Percentiles rank a stretch among this genome's conserved stretches.
phyloP scores from a whole-genome alignment of 2,329 filamentous ascomycete genomes.

The Phaeosphaeriaceae sp. region DNA sequence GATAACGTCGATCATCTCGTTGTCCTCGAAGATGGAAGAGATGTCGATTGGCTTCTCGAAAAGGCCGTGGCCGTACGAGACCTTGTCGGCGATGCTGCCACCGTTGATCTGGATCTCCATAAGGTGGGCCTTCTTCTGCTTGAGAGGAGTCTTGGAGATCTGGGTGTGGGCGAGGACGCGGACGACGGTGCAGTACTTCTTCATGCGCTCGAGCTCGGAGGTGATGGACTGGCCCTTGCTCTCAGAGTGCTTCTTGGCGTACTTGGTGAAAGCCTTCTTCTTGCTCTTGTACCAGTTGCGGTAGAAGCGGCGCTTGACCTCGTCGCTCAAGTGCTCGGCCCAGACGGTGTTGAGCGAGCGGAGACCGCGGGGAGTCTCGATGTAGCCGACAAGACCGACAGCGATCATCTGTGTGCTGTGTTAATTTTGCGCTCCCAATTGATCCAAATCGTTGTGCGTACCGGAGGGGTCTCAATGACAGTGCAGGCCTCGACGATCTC shows the following conservation, averaged over 20 bases:
- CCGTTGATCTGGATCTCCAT: constrained; percentile 99
- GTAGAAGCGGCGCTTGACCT: constrained; percentile 99
- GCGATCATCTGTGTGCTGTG: constrained; percentile 85
- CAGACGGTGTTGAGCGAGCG: constrained; percentile 99
- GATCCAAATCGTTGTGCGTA: constrained; percentile 72
- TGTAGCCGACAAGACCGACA: constrained; percentile 99
- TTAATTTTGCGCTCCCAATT: constrained; percentile 40
- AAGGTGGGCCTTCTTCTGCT: constrained; percentile 99
- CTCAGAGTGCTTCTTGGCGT: constrained; percentile 99
- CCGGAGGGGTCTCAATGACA: constrained; percentile 60
- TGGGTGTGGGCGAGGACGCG: constrained; percentile 99
- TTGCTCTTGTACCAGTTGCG: constrained; percentile 99
- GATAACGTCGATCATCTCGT: constrained; percentile 99
- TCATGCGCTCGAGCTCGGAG: constrained; percentile 98
- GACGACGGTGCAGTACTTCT: constrained; percentile 99
- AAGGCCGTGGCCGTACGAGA: constrained; percentile 90
- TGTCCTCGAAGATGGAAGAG: constrained; percentile 95
- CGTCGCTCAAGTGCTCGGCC: constrained; percentile 98
- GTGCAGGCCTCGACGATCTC: constrained; percentile 55
- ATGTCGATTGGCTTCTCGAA: constrained; percentile 99
- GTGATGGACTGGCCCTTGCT: constrained; percentile 87
- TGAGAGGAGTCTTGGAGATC: constrained; percentile 98
- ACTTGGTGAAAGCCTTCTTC: constrained; percentile 99
- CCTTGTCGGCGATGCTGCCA: constrained; percentile 94
- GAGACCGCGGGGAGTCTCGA: constrained; percentile 99